phyloP scores from a whole-genome alignment of 352 stramenopile genomes.

The Phytophthora pseudosyringae region DNA sequence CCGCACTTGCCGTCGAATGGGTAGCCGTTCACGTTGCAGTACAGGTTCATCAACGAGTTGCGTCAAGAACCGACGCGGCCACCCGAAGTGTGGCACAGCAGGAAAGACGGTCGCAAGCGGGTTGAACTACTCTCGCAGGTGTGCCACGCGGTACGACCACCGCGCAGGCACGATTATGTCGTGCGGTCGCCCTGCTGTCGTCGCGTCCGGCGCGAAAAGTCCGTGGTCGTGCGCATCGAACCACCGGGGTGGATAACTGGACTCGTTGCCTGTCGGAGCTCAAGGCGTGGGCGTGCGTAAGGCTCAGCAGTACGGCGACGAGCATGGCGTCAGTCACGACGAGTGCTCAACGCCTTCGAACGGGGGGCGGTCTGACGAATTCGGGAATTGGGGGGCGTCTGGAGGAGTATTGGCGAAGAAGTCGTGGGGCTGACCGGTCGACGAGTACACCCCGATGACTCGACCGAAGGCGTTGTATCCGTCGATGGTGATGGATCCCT shows the following conservation, averaged over 20 bases:
- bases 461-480: neutral
- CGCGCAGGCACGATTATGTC: conserved; percentile 1
- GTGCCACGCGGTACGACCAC: neutral
- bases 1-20: neutral
- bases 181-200: neutral
- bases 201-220: neutral
- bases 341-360: neutral
- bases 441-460: neutral
- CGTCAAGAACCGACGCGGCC: neutral
- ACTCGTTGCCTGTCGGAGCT: neutral
- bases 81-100: neutral
- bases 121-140: conserved; percentile 5
- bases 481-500: neutral
- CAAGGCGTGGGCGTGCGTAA: neutral
- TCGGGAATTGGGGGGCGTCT: neutral
- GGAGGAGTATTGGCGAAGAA: neutral
- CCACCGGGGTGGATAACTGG: neutral
- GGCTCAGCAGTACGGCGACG: neutral
- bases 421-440: neutral
- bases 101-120: neutral
- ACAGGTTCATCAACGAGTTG: neutral
- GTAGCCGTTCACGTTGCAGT: conserved; percentile 14
- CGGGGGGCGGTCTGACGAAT: too few species aligned
- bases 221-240: neutral
- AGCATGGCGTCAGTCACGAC: neutral